phyloP scores from a whole-genome alignment of 2,329 filamentous ascomycete species.

The Camptophora hylomeconis region DNA sequence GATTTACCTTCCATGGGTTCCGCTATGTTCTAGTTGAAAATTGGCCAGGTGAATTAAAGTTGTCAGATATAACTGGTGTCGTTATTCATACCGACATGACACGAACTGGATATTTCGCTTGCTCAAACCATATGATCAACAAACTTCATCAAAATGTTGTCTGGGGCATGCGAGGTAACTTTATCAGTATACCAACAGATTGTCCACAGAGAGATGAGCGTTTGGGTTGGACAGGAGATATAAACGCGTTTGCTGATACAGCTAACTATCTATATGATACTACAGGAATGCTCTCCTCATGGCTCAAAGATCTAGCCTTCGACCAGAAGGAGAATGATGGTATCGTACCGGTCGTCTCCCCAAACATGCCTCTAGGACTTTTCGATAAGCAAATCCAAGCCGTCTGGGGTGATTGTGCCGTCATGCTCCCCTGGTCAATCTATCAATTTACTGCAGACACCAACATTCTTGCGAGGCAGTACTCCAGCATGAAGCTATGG shows the following conservation, averaged over 20 bases:
- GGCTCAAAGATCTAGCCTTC: slow-evolving; percentile 35
- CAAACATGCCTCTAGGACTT: slow-evolving; percentile 10
- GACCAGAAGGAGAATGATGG: slow-evolving; percentile 21
- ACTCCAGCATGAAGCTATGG: slow-evolving; percentile 24
- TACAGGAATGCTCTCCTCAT: slow-evolving; percentile 36
- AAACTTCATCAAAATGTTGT: slow-evolving; percentile 40
- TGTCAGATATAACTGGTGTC: slow-evolving; percentile 22
- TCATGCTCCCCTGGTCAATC: slow-evolving; percentile 25
- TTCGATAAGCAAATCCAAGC: slow-evolving; percentile 17
- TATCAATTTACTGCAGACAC: slow-evolving; percentile 24
- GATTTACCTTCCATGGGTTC: slow-evolving; percentile 42
- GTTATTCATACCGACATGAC: slow-evolving; percentile 42
- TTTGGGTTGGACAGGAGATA: slow-evolving; percentile 41
- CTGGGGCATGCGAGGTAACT: slow-evolving; percentile 48
- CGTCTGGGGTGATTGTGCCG: slow-evolving; percentile 28
- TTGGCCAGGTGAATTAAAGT: slow-evolving; percentile 23
- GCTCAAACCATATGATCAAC: slow-evolving; percentile 40
- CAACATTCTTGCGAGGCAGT: slow-evolving; percentile 24
- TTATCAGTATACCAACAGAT: slow-evolving; percentile 44
- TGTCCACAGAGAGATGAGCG: slow-evolving; percentile 45
- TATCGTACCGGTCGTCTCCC: slow-evolving; percentile 23
- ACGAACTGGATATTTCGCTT: slow-evolving; percentile 37
- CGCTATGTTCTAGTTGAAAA: slow-evolving; percentile 37
- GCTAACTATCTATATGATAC: slow-evolving; percentile 43
- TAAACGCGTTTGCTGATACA: slow-evolving; percentile 37